Base-by-base conservation (phyloP, 208 protist genomes). In the Acanthamoeba sp. region DNA sequence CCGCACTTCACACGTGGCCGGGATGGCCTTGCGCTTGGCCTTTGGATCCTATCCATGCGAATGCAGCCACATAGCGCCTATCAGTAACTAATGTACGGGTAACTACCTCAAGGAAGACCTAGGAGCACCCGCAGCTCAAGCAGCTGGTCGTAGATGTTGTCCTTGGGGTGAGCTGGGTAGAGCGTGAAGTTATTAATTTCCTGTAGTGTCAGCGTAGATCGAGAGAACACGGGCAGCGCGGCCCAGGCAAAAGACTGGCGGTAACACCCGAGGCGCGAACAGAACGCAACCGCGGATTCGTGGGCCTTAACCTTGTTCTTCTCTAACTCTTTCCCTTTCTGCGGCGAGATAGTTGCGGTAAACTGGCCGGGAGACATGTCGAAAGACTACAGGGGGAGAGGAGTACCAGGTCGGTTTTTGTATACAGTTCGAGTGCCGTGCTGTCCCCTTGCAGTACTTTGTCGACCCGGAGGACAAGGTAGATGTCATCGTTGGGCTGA, bases 381-480 rank as follows among this genome's bases (percentile, higher is more conserved):
- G 24, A 66, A 66, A 24, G 57, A 9, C 34, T 12, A 71, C n/a
- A n/a, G n/a, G n/a, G n/a, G n/a, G n/a, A 48, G 42, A 48, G 36
- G 71, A 42, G 71, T 48, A 45, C 71, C 71, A 80, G 12, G 32
- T 94, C 90, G 6, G 71, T 66, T 36, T 94, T 95, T 1, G 76
- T 93, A 36, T 96, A 96, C 36, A 92, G 71, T 57, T 96, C 90
- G 14, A 94, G 32, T 3, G 85, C 84, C 0, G 84, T 18, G 91
- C 64, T 91, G 34, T 96, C 94, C 9, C 95, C 95, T 36, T 96
- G 93, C 50, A 96, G 89, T 6, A 96, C 90, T 32, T 96, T 96
- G 42, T 96, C 91, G 2, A 96, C 66, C 14, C 57, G 50, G 14
- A 96, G 71, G 1, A 96, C 50, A 0, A 96, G 78, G 73, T 78